Evolutionary conservation across 1,284 basidiomycete genomes (phyloP).

Genomic region (Xanthoconium separans): DNA sequence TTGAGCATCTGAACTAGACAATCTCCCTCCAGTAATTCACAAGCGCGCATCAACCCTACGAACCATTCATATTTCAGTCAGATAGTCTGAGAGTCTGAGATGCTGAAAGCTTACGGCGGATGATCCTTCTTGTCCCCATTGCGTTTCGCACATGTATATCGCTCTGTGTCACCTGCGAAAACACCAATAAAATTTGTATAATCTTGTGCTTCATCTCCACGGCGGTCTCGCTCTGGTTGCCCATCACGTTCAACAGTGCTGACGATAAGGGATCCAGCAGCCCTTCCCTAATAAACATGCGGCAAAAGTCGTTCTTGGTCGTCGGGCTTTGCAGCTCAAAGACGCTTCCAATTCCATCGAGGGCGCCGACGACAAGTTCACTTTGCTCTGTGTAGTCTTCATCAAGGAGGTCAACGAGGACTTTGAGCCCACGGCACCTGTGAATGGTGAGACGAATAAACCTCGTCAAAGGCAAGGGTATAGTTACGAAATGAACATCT

Average conservation of each 20-base stretch:
- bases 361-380: constrained; percentile 90
- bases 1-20: constrained; percentile 89
- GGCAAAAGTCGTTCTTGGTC: constrained; percentile 96
- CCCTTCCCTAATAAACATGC: constrained; percentile 97
- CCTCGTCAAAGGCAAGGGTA: not conserved
- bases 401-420: constrained; percentile 93
- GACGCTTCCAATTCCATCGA: constrained; percentile 93
- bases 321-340: constrained; percentile 95
- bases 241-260: constrained; percentile 86
- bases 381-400: constrained; percentile 91
- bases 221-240: constrained; percentile 64
- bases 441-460: constrained; percentile 3
- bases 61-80: constrained; percentile 7
- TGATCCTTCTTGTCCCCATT: constrained; percentile 84
- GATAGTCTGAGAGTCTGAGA: constrained; percentile 5
- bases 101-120: constrained; percentile 66
- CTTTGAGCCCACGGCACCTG: constrained; percentile 90
- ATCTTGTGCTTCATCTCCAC: constrained; percentile 85
- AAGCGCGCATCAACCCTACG: constrained; percentile 79
- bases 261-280: constrained; percentile 90
- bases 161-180: constrained; percentile 93
- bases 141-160: constrained; percentile 92
- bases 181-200: constrained; percentile 87
- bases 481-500: constrained; percentile 95
- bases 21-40: constrained; percentile 79